A percentile compares a stretch with the other conserved stretches of the same genome.
Conservation (phyloP, 495 filamentous ascomycete species). For the Tuber calosporum region DNA sequence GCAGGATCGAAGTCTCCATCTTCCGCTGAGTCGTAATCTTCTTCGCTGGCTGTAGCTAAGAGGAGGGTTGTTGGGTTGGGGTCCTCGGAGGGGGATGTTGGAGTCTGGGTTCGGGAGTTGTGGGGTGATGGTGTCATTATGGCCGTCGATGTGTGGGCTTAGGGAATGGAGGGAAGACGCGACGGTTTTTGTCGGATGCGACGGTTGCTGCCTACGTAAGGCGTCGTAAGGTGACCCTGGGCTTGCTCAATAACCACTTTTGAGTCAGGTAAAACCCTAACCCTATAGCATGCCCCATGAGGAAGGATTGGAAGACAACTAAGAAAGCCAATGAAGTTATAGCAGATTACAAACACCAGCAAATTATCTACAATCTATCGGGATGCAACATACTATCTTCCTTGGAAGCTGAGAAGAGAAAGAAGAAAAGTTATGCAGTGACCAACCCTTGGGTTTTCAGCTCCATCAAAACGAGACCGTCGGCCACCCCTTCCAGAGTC, state of each 20-base stretch:
- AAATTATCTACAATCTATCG: neutral
- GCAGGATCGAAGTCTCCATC: slow-evolving; percentile 68
- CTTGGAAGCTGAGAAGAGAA: neutral
- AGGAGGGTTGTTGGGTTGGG: slow-evolving; percentile 6
- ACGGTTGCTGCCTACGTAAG: neutral
- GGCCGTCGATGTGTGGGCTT: neutral
- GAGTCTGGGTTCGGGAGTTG: neutral
- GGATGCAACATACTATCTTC: neutral
- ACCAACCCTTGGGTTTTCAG: slow-evolving; percentile 2
- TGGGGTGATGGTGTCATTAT: slow-evolving; percentile 2
- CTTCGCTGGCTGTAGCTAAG: slow-evolving; percentile 10
- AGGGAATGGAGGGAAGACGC: neutral
- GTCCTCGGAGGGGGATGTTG: neutral
- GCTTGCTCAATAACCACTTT: neutral
- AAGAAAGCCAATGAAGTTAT: neutral
- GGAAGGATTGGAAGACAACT: neutral
- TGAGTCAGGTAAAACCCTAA: neutral
- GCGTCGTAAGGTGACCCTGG: neutral
- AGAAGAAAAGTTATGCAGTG: neutral
- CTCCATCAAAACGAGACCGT: neutral
- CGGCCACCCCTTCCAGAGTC: neutral
- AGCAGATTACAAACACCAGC: neutral
- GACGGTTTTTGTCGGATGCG: neutral
- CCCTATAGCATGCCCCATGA: neutral
- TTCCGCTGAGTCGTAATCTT: slow-evolving; percentile 63